Conservation (phyloP, 2,329 filamentous ascomycete species). For the Calonectria crousiana region DNA sequence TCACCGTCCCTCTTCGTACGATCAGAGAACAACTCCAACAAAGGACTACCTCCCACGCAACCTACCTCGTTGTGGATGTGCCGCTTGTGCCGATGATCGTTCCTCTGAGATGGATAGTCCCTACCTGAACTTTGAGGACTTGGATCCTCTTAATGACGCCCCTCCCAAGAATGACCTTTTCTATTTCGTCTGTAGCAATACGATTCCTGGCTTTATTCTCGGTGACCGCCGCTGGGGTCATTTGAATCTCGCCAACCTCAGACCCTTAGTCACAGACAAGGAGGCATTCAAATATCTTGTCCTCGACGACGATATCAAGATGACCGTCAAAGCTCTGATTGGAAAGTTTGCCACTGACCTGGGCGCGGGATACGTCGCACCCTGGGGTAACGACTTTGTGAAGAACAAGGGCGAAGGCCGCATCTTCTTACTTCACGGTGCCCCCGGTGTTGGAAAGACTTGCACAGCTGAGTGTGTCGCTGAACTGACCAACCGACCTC, state of each 20-base stretch:
- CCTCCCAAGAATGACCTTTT: constrained; percentile 58
- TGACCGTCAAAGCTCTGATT: constrained; percentile 60
- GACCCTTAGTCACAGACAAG: constrained; percentile 56
- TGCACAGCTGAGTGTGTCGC: constrained; percentile 68
- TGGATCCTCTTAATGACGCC: constrained; percentile 50
- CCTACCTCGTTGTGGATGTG: constrained; percentile 57
- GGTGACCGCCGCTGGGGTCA: constrained; percentile 59
- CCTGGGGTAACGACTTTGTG: constrained; percentile 62
- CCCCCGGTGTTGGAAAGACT: constrained; percentile 69
- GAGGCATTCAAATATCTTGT: constrained; percentile 65
- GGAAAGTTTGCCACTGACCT: constrained; percentile 58
- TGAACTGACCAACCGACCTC: constrained; percentile 62
- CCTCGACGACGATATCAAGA: constrained; percentile 61
- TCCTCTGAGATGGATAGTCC: constrained; percentile 42
- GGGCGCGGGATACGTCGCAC: constrained; percentile 52
- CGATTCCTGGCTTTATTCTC: constrained; percentile 61
- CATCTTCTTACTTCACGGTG: constrained; percentile 65
- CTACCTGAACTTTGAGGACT: constrained; percentile 56
- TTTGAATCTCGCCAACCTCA: constrained; percentile 54
- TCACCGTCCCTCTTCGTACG: constrained; percentile 26
- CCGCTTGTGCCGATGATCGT: constrained; percentile 46
- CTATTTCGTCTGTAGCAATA: constrained; percentile 56
- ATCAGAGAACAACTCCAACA: constrained; percentile 26
- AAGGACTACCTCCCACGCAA: constrained; percentile 56
- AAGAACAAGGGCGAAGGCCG: constrained; percentile 64